Conservation (phyloP, 2,329 filamentous ascomycete species). For the Xylaria sp. region DNA sequence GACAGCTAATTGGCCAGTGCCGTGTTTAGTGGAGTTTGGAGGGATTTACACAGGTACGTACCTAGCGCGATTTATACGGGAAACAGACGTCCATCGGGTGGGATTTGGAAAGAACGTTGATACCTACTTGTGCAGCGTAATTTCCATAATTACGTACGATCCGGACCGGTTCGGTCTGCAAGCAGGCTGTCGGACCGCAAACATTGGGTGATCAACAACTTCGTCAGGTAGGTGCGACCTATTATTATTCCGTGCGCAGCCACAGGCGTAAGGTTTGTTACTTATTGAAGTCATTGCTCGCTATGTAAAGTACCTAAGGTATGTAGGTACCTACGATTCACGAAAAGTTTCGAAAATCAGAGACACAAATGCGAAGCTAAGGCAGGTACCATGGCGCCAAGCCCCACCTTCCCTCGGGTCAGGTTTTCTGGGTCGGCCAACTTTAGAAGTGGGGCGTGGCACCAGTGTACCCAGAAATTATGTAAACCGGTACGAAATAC, state of each 20-base stretch:
- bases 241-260: too few species aligned
- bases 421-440: neutral
- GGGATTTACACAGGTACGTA: constrained; percentile 7
- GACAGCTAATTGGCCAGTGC: constrained; percentile 11
- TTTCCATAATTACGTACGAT: neutral
- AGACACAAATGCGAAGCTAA: neutral
- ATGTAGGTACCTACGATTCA: neutral
- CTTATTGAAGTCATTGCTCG: neutral
- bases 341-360: neutral
- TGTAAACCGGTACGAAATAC: neutral
- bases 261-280: too few species aligned
- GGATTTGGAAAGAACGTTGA: neutral
- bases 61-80: neutral
- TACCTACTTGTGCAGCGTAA: neutral
- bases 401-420: neutral
- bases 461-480: neutral
- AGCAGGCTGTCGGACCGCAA: neutral
- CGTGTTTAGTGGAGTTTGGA: constrained; percentile 13
- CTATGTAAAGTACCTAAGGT: neutral
- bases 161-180: neutral
- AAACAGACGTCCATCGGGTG: neutral
- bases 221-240: too few species aligned
- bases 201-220: neutral
- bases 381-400: neutral
- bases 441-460: neutral